Conservation (phyloP, 2,329 filamentous ascomycete species). For the Fusarium sp. region DNA sequence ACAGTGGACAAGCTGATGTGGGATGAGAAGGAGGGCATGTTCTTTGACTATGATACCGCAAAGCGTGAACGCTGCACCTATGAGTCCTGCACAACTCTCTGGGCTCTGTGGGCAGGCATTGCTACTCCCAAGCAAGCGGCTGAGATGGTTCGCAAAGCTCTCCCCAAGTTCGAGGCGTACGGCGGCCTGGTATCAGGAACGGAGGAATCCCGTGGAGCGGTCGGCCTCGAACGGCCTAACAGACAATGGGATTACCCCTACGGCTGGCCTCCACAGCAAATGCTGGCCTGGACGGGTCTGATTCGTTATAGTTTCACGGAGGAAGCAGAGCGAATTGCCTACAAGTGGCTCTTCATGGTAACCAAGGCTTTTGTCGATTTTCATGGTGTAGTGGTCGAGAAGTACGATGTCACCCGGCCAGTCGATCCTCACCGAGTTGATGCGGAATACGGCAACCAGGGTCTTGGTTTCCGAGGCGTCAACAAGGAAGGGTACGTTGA, state of each 20-base stretch:
- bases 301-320: constrained; percentile 91
- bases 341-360: constrained; percentile 98
- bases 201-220: constrained; percentile 82
- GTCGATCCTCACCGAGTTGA: constrained; percentile 93
- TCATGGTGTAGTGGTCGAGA: constrained; percentile 98
- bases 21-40: constrained; percentile 93
- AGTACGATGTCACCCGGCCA: constrained; percentile 94
- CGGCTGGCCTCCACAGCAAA: constrained; percentile 98
- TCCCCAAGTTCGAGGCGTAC: constrained; percentile 88
- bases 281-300: constrained; percentile 94
- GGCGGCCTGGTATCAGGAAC: constrained; percentile 92
- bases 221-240: constrained; percentile 87
- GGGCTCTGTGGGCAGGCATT: constrained; percentile 96
- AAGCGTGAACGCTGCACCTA: constrained; percentile 84
- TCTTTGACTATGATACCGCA: constrained; percentile 94
- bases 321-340: constrained; percentile 88
- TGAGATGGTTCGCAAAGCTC: constrained; percentile 79
- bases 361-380: constrained; percentile 98
- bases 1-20: constrained; percentile 94
- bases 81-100: constrained; percentile 93
- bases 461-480: constrained; percentile 93
- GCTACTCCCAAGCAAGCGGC: constrained; percentile 88
- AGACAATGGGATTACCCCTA: constrained; percentile 99
- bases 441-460: constrained; percentile 98
- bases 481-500: constrained; percentile 84